Conservation (phyloP, 2,329 filamentous ascomycete genomes). For the Sclerotinia glacialis region DNA sequence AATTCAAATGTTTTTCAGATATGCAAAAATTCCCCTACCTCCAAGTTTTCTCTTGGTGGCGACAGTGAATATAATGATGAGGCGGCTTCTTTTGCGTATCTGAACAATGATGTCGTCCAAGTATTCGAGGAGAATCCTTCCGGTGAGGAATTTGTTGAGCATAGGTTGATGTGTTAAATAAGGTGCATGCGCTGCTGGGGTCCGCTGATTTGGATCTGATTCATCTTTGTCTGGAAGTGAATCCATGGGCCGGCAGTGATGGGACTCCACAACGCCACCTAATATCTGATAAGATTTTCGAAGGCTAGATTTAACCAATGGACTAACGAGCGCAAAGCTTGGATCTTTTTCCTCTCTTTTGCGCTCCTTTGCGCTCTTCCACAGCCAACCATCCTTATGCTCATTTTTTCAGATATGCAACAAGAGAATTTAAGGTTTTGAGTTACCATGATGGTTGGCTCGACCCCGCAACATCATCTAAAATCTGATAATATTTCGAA, state of each 20-base stretch:
- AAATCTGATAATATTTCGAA: no score
- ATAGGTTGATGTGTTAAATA: background rate
- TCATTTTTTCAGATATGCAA: background rate
- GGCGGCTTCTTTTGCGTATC: background rate
- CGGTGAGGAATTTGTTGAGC: background rate
- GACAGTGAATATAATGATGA: background rate
- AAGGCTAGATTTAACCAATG: background rate
- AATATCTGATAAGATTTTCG: background rate
- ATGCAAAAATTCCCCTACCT: background rate
- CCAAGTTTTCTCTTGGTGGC: background rate
- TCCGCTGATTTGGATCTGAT: no score
- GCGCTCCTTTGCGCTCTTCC: background rate
- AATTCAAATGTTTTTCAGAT: conserved; percentile 11
- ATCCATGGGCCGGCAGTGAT: background rate
- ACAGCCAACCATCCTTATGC: background rate
- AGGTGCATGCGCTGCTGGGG: background rate
- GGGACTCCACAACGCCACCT: background rate
- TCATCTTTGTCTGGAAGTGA: background rate
- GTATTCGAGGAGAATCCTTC: background rate
- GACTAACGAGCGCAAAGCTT: conserved; percentile 1
- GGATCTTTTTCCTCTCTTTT: background rate
- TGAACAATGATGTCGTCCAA: background rate
- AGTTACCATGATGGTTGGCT: no score
- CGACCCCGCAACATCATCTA: background rate
- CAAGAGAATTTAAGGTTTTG: background rate